Percentiles rank a stretch among this genome's conserved stretches.
Conservation (phyloP, 2,329 filamentous ascomycete species). For the Trichophyton benhamiae region DNA sequence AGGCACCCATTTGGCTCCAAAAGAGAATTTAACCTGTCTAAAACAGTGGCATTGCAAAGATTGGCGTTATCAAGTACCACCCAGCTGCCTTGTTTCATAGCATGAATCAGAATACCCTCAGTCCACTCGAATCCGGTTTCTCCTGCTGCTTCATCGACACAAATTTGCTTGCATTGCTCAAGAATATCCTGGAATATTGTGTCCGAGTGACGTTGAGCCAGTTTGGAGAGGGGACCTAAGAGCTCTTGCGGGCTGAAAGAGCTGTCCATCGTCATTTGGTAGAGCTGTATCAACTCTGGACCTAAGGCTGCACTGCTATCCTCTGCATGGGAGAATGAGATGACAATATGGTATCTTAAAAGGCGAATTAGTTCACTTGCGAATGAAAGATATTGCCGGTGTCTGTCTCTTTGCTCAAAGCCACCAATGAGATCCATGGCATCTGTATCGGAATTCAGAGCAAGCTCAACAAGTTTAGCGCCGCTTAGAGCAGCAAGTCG, state of each 20-base stretch:
- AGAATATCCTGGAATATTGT: conserved; percentile 40
- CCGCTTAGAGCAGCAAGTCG: conserved; percentile 71
- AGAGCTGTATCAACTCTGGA: conserved; percentile 22
- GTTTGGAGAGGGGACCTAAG: conserved; percentile 21
- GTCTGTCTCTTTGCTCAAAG: conserved; percentile 84
- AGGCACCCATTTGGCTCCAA: conserved; percentile 81
- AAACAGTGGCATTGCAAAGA: conserved; percentile 83
- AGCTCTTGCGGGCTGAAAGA: conserved; percentile 23
- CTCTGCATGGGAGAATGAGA: conserved; percentile 18
- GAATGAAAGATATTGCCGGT: conserved; percentile 56
- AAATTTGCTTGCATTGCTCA: conserved; percentile 38
- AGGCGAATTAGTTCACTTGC: conserved; percentile 42
- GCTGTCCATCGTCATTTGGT: conserved; percentile 21
- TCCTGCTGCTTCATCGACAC: conserved; percentile 47
- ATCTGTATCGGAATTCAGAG: conserved; percentile 89
- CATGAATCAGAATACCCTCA: conserved; percentile 81
- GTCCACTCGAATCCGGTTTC: conserved; percentile 90
- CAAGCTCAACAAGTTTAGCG: conserved; percentile 64
- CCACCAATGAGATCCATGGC: conserved; percentile 95
- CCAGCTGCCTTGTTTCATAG: conserved; percentile 77
- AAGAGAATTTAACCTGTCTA: conserved; percentile 87
- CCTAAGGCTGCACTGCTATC: conserved; percentile 13
- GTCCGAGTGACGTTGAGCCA: conserved; percentile 33
- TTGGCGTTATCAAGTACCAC: conserved; percentile 95
- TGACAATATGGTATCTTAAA: conserved; percentile 35